A percentile compares a stretch with the other conserved stretches of the same genome.
phyloP scores from a whole-genome alignment of 164 flowering plant genomes.

The Echeveria elegans region DNA sequence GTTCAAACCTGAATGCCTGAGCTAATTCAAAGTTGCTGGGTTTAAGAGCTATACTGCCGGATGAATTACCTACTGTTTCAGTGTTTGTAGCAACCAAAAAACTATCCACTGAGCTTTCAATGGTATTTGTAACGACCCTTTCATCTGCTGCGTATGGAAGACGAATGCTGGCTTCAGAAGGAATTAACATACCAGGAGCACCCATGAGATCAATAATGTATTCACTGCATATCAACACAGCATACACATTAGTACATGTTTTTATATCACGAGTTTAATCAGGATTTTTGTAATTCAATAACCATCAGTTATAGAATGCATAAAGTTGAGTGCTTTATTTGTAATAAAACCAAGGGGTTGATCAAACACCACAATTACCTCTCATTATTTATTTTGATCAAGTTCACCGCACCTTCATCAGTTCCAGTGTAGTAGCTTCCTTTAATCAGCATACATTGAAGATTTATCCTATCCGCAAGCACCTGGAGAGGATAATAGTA shows the following conservation, averaged over 20 bases:
- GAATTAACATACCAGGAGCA: constrained; percentile 92
- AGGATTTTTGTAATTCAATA: no score
- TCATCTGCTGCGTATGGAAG: constrained; percentile 33
- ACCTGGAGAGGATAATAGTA: constrained; percentile 40
- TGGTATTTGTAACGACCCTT: constrained; percentile 24
- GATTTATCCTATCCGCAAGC: constrained; percentile 78
- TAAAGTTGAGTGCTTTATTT: background rate
- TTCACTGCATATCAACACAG: constrained; percentile 53
- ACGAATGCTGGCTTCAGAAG: constrained; percentile 68
- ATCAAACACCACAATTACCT: constrained; percentile 32
- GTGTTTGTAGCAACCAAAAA: constrained; percentile 19
- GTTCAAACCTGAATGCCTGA: constrained; percentile 38
- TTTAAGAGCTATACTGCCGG: constrained; percentile 15
- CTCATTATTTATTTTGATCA: constrained; percentile 63
- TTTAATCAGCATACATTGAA: constrained; percentile 93
- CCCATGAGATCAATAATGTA: constrained; percentile 95
- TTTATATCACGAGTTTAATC: background rate
- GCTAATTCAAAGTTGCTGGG: constrained; percentile 18
- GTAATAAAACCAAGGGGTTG: background rate
- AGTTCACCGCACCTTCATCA: constrained; percentile 93
- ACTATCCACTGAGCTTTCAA: constrained; percentile 19
- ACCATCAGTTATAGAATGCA: background rate
- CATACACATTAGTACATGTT: constrained; percentile 7
- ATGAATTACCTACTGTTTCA: constrained; percentile 13
- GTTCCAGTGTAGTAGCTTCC: constrained; percentile 96